Conservation (phyloP, 2,329 filamentous ascomycete species). For the Aspergillus neotritici region DNA sequence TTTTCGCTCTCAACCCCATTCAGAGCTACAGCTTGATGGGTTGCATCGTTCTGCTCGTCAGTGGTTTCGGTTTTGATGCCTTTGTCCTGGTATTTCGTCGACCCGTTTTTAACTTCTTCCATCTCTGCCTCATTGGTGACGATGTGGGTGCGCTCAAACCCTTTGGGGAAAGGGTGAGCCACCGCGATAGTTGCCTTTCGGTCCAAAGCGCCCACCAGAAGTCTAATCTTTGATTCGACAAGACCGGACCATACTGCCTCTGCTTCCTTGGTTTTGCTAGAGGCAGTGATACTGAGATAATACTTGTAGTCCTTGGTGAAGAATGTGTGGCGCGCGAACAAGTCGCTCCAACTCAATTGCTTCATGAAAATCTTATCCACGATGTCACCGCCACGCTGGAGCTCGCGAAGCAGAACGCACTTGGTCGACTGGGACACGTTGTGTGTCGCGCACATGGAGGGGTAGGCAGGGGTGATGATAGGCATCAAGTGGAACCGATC, state of each 20-base stretch:
- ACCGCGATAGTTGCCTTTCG: constrained; percentile 71
- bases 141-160: constrained; percentile 74
- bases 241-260: constrained; percentile 85
- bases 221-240: constrained; percentile 86
- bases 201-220: constrained; percentile 78
- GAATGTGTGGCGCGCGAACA: constrained; percentile 87
- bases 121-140: constrained; percentile 59
- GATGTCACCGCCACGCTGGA: constrained; percentile 70
- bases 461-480: constrained; percentile 95
- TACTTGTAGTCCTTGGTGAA: constrained; percentile 93
- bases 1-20: constrained; percentile 36
- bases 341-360: constrained; percentile 73
- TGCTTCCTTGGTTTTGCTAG: constrained; percentile 75
- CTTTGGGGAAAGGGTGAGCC: constrained; percentile 88
- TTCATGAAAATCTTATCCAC: constrained; percentile 73
- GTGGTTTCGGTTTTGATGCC: constrained; percentile 48
- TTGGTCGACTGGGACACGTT: constrained; percentile 86
- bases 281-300: constrained; percentile 81
- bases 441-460: constrained; percentile 95
- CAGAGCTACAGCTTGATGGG: constrained; percentile 45
- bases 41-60: constrained; percentile 47
- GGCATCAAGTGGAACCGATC: constrained; percentile 92
- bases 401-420: constrained; percentile 74
- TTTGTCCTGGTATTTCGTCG: constrained; percentile 54
- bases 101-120: constrained; percentile 58